phyloP scores from a whole-genome alignment of 1,139 yeast genomes.

The Blastobotrys petasosporus region DNA sequence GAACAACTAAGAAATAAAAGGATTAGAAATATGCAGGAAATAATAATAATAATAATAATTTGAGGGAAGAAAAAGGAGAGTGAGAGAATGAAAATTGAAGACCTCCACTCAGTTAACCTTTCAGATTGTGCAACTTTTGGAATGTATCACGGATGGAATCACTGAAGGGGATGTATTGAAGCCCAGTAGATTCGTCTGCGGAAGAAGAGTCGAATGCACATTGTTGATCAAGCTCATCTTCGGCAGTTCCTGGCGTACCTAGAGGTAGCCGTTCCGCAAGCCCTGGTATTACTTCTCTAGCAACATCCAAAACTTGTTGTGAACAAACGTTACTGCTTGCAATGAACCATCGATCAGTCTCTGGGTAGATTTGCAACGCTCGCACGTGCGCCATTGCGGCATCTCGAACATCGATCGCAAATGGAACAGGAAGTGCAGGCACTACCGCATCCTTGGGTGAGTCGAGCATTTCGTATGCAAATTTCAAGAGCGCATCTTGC shows the following conservation, averaged over 20 bases:
- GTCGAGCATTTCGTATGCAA: conserved; percentile 10
- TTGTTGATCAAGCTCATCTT: conserved; percentile 19
- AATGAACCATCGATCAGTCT: conserved; percentile 23
- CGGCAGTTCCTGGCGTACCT: conserved; percentile 21
- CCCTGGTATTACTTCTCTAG: conserved; percentile 15
- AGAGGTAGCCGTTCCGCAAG: conserved; percentile 15
- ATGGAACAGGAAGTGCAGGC: conserved; percentile 19
- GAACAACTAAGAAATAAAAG: not conserved
- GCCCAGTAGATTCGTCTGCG: conserved; percentile 16
- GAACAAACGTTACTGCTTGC: conserved; percentile 23
- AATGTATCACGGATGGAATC: conserved; percentile 16
- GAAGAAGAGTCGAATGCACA: conserved; percentile 22
- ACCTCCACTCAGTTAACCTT: not conserved
- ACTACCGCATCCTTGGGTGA: not conserved
- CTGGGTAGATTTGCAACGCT: conserved; percentile 20
- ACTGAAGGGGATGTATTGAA: conserved; percentile 17
- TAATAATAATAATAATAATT: conserved; percentile 1
- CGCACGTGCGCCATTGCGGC: conserved; percentile 22
- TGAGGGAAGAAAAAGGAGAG: not conserved
- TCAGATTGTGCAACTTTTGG: conserved; percentile 3
- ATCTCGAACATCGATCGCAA: conserved; percentile 25
- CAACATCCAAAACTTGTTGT: conserved; percentile 23
- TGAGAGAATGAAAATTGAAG: not conserved
- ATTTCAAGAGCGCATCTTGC: conserved; percentile 4
- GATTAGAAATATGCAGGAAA: not conserved